Percentiles rank a stretch among this genome's conserved stretches.
Conservation (phyloP, 169 alveolate genomes). For the Babesia ovata region DNA sequence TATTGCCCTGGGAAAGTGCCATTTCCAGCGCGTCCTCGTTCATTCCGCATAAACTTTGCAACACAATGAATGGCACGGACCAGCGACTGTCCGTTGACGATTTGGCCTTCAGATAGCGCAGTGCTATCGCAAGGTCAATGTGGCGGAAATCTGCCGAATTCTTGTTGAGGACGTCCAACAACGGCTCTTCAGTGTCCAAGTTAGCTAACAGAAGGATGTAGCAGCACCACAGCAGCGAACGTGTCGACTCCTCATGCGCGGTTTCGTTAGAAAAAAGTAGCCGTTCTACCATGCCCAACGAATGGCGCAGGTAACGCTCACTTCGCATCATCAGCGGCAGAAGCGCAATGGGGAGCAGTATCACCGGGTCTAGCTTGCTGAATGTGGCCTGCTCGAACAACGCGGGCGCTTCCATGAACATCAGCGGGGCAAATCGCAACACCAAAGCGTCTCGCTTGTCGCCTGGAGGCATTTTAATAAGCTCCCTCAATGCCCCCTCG, state of each 20-base stretch:
- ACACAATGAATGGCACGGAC: slow-evolving; percentile 57
- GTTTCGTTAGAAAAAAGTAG: slow-evolving; percentile 24
- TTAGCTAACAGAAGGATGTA: slow-evolving; percentile 55
- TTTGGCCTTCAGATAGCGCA: slow-evolving; percentile 51
- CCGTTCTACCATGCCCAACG: slow-evolving; percentile 42
- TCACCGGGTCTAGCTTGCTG: slow-evolving; percentile 45
- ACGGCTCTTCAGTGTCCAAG: slow-evolving; percentile 28
- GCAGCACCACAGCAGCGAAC: slow-evolving; percentile 60
- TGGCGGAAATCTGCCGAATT: slow-evolving; percentile 35
- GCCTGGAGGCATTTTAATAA: slow-evolving; percentile 54
- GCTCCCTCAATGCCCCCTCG: slow-evolving; percentile 52
- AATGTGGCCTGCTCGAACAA: slow-evolving; percentile 38
- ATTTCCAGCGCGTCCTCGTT: slow-evolving; percentile 65
- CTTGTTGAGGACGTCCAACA: slow-evolving; percentile 36
- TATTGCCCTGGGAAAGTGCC: slow-evolving; percentile 42
- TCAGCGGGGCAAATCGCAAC: slow-evolving; percentile 60
- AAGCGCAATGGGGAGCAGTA: slow-evolving; percentile 44
- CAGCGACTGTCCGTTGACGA: slow-evolving; percentile 44
- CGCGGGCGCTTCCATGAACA: slow-evolving; percentile 61
- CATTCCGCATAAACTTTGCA: slow-evolving; percentile 63
- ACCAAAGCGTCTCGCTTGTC: slow-evolving; percentile 55
- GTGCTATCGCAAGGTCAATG: slow-evolving; percentile 53
- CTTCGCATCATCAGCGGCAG: slow-evolving; percentile 50
- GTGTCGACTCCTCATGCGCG: slow-evolving; percentile 16
- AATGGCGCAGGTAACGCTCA: slow-evolving; percentile 34